Base-by-base conservation (phyloP, 805 yeast genomes). In the Saccharomyces eubayanus region DNA sequence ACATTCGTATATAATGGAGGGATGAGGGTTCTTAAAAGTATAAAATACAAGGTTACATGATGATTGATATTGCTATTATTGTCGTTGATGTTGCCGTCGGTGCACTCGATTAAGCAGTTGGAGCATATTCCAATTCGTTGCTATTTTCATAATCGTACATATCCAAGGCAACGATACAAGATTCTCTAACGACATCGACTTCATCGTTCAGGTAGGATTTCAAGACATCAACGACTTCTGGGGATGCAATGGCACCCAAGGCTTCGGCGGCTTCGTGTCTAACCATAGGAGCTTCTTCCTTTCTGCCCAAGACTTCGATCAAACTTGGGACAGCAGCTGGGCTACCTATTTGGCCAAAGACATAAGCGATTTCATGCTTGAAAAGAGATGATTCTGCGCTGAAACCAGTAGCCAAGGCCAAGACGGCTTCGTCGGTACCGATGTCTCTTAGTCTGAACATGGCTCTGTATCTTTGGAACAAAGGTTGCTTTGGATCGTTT, bases 251-350 rank as follows among this genome's bases (percentile, higher is more conserved):
- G 29, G 96, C 82, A 28, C 99, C 99, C 63, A 95, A 78, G 28
- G 99, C 99, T 74, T 94, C 99, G 28, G 98, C 99, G 55, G 98
- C 99, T 75, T 94, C 99, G 69, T 94, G 99, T 74, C 99, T 86
- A 31, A 95, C 99, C 99, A 94, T 94, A 59, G 95, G 96, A 51
- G 96, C 98, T 75, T 94, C 97, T 14, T 72, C 66, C 55, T 77
- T 80, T 70, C 88, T 82, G 62, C 83, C 83, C 62, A 95, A 79
- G 2, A 94, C 89, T 72, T 88, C 84, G 54, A 89, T 79, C 58
- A 95, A 80, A 21, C 92, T 77, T 43, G 97, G 96, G 36, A 94
- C 96, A 41, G 95, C 84, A 40, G 84, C 88, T 28, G 98, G 97
- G 72, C 88, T 89, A 69, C 96, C 87, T 68, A 94, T 77, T 76